These are phyloP conservation scores for Flaveria brownii DNA, from an alignment of 129 eudicot genomes.

Conservation along the genomic window DNA sequence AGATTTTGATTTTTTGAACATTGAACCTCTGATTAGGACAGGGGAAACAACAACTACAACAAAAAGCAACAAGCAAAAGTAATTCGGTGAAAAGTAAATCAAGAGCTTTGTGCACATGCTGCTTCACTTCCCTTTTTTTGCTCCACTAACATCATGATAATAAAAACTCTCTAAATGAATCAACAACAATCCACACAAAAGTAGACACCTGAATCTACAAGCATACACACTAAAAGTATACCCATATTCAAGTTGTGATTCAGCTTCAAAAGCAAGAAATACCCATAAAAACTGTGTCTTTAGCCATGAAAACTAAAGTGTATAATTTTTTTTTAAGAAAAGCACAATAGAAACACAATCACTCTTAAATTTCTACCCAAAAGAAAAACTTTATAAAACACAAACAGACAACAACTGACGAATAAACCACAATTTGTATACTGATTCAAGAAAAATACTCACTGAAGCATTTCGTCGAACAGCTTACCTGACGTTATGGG, in stretches of 20 bases:
- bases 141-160: slow-evolving; percentile 16
- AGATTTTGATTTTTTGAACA: slow-evolving; percentile 9
- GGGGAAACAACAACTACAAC: slow-evolving; percentile 2
- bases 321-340: neutral
- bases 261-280: slow-evolving; percentile 39
- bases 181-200: slow-evolving; percentile 27
- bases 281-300: slow-evolving; percentile 3
- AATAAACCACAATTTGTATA: neutral
- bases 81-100: slow-evolving; percentile 8
- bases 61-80: slow-evolving; percentile 20
- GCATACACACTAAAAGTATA: slow-evolving; percentile 33
- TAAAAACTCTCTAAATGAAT: neutral
- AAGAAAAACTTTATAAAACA: neutral
- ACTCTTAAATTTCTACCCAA: neutral
- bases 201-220: slow-evolving; percentile 27
- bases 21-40: slow-evolving; percentile 32
- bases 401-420: slow-evolving; percentile 2
- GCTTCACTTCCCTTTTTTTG: slow-evolving; percentile 28
- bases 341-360: neutral
- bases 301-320: slow-evolving; percentile 1
- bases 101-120: slow-evolving; percentile 34
- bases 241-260: slow-evolving; percentile 36
- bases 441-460: slow-evolving; percentile 7
- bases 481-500: slow-evolving; percentile 5
- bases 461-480: slow-evolving; percentile 27